Conservation (phyloP, 352 stramenopile species). For the Blastocystis sp. region DNA sequence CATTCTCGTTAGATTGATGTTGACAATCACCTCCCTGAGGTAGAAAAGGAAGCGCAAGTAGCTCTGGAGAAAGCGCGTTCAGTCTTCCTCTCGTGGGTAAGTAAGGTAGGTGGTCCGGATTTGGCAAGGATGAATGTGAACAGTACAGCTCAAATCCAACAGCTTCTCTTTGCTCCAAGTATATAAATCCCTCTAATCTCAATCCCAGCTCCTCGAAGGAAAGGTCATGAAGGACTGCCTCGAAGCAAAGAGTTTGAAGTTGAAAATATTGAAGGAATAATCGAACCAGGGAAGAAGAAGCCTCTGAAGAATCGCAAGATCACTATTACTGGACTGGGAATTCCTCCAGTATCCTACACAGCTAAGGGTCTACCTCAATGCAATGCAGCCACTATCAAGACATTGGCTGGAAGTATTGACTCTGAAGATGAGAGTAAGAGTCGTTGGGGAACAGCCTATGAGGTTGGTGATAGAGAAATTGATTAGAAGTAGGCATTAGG, state of each 20-base stretch:
- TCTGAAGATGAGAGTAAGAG: slow-evolving; percentile 67
- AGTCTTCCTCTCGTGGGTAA: slow-evolving; percentile 82
- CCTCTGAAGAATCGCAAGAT: slow-evolving; percentile 65
- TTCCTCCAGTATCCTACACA: slow-evolving; percentile 76
- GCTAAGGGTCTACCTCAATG: slow-evolving; percentile 80
- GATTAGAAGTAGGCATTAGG: slow-evolving; percentile 73
- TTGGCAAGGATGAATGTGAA: slow-evolving; percentile 88
- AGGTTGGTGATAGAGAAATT: slow-evolving; percentile 60
- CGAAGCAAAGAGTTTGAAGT: slow-evolving; percentile 74
- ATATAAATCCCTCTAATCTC: neutral
- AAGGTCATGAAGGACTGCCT: slow-evolving; percentile 70
- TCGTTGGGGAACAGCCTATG: slow-evolving; percentile 75
- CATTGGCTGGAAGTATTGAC: slow-evolving; percentile 83
- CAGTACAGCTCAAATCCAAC: slow-evolving; percentile 83
- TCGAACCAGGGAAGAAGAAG: slow-evolving; percentile 65
- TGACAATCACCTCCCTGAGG: slow-evolving; percentile 78
- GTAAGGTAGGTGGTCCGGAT: slow-evolving; percentile 79
- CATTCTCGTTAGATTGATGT: slow-evolving; percentile 69
- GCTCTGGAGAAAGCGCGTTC: slow-evolving; percentile 70
- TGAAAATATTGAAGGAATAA: slow-evolving; percentile 66
- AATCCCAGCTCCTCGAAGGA: neutral
- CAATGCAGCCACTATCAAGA: slow-evolving; percentile 83
- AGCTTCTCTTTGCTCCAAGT: slow-evolving; percentile 87
- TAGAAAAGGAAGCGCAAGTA: slow-evolving; percentile 80
- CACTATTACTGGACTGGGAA: slow-evolving; percentile 75